Base-by-base conservation (phyloP, 1,284 basidiomycete genomes). In the Tilletia caries region DNA sequence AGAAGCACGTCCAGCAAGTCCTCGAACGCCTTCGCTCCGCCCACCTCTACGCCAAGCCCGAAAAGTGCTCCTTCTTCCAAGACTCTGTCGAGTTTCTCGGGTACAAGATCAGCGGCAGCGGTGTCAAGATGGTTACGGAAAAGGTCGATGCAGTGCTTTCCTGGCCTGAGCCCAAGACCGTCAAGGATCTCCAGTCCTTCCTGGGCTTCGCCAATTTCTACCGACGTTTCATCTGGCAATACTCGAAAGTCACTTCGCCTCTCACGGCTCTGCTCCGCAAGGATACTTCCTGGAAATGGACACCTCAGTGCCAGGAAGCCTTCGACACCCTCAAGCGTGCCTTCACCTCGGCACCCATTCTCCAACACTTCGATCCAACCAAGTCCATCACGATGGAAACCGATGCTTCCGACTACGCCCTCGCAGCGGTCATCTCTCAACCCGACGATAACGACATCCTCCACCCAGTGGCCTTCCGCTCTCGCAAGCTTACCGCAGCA, bases 121-220 rank as follows among this genome's bases (percentile, higher is more conserved):
- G 81, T 8, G 71, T 87, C 20, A 27, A 46, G 0, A 86, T 87
- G 86, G 82, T 85, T 66, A 74, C 78, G 0, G 71, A 67, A 1
- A 88, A 88, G 73, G 69, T 88, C 0, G 34, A 79, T 2, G 76
- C 79, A 1, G 80, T 87, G 43, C 18, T 58, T 1, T 67, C 79
- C 5, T 87, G 86, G 86, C 84, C 84, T 0, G 33, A 27, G 0
- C 86, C 86, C 1, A 71, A 64, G 0, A 76, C 67, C 2, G 69
- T 84, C 18, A 72, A 76, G 37, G 29, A 62, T 15, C 29, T 62
- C 27, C 58, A 62, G 25, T 29, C 33, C 29, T 86, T 85, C 78
- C 75, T 85, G n/a, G 84, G 84, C 33, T 81, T 85, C 37, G 79
- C 76, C 33, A 85, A 85, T 69, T 87, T 85, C 74, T 86, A 84